These are phyloP conservation scores for Lepiota venenata DNA, from an alignment of 768 basidiomycete species.

Conservation along the genomic window DNA sequence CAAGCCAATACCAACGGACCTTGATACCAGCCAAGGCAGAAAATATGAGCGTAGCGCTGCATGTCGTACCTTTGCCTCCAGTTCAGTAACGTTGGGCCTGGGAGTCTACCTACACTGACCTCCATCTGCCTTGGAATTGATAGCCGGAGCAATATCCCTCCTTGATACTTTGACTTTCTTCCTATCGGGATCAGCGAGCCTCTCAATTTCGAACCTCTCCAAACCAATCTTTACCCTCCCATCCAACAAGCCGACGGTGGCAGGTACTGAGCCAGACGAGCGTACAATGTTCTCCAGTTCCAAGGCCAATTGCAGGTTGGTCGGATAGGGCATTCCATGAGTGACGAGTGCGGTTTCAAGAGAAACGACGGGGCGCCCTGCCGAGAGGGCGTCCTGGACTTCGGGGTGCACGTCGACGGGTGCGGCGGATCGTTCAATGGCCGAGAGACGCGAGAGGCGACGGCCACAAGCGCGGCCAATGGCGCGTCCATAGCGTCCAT, in stretches of 20 bases:
- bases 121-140: slow-evolving; percentile 66
- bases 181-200: slow-evolving; percentile 52
- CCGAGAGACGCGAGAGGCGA: slow-evolving; percentile 8
- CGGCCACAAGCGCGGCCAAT: neutral
- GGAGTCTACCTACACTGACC: slow-evolving; percentile 39
- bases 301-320: slow-evolving; percentile 66
- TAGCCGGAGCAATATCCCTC: slow-evolving; percentile 75
- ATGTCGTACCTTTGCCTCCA: slow-evolving; percentile 53
- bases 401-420: slow-evolving; percentile 77
- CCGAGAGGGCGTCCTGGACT: slow-evolving; percentile 73
- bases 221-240: slow-evolving; percentile 90
- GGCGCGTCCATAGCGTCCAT: slow-evolving; percentile 2
- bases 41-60: slow-evolving; percentile 71
- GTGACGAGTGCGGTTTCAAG: slow-evolving; percentile 92
- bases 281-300: slow-evolving; percentile 76
- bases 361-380: slow-evolving; percentile 73
- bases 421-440: slow-evolving; percentile 20
- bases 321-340: slow-evolving; percentile 86
- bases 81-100: slow-evolving; percentile 3
- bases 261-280: slow-evolving; percentile 75
- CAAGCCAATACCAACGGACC: slow-evolving; percentile 28
- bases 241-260: slow-evolving; percentile 82
- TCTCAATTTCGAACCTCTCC: slow-evolving; percentile 55
- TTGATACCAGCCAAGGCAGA: slow-evolving; percentile 85
- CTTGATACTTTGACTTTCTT: slow-evolving; percentile 69